Evolutionary conservation across 2,329 filamentous ascomycete species (phyloP), one percentile per base, ranked within the genome.

Genomic region (Pseudogymnoascus sp.): DNA sequence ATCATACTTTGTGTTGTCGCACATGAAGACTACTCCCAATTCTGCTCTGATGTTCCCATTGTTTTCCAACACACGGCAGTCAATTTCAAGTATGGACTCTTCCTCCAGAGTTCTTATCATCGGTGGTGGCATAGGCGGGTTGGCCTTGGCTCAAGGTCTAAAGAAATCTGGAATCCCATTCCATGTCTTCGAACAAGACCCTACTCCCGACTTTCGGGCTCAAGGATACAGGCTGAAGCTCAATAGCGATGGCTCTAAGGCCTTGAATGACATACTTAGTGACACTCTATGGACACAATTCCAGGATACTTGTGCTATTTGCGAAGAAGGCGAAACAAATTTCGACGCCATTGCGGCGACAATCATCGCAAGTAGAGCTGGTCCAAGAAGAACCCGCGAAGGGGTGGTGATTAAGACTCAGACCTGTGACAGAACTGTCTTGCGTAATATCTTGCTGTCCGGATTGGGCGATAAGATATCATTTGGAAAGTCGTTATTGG

Each of bases 221-320:
- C 75, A 78, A 66, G 77, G 76, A 1, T 78, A 77, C 63, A 71
- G 77, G 17, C 65, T 78, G 1, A 68, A 71, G 4, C 66, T 76
- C 13, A 68, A 64, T 5, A 65, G 63, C 21, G 67, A 70, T 10
- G 72, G 72, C 1, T 66, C 67, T 7, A 60, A 65, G 13, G 69
- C 67, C 0, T 63, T 69, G 56, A 61, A 64, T 31, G 21, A 64
- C 1, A 59, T 62, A 19, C 60, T 71, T 7, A 37, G 50, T 7
- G 40, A 62, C 1, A 62, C 67, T 2, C 42, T 68, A 3, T 71
- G 64, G 66, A 59, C 60, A 2, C 26, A 64, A 7, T 69, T 72
- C 59, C 62, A 70, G 37, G 61, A 64, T 4, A 70, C 67, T 7
- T 70, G 68, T 21, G 66, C 65, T 21, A 60, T 63, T n/a, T 64